A percentile compares a stretch with the other conserved stretches of the same genome.
Evolutionary conservation across 176 grass and related monocot species (phyloP).

Genomic region (Coix lacrymajobi): DNA sequence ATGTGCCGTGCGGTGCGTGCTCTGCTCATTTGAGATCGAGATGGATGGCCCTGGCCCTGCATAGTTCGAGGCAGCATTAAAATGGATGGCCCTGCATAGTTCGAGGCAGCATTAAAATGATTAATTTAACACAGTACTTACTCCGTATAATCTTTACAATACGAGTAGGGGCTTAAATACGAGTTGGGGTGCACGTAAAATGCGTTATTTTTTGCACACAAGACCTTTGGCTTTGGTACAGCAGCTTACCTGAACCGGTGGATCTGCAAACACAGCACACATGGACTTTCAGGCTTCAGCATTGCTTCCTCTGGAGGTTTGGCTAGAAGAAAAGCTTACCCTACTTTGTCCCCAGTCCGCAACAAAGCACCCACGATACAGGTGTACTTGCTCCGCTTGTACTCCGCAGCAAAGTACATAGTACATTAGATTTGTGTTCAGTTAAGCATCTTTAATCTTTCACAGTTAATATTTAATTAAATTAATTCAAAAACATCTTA

Average conservation of each 20-base stretch:
- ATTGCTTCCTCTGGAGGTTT: background rate
- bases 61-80: background rate
- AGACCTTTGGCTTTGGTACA: background rate
- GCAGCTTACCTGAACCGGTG: background rate
- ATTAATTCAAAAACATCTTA: background rate
- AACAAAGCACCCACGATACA: background rate
- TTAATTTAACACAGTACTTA: too few species aligned
- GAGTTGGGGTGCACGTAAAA: background rate
- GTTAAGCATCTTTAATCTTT: background rate
- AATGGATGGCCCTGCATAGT: background rate
- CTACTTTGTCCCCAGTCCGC: background rate
- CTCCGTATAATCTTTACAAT: too few species aligned
- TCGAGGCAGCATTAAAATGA: background rate
- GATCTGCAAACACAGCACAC: background rate
- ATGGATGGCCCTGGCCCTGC: background rate
- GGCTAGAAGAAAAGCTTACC: background rate
- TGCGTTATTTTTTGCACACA: background rate
- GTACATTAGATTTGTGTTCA: background rate
- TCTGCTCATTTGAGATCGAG: background rate
- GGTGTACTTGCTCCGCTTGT: background rate
- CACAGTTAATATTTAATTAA: background rate
- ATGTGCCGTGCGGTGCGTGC: background rate
- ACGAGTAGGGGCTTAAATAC: too few species aligned
- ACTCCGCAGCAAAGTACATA: too few species aligned
- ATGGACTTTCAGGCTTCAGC: background rate